These are phyloP conservation scores for Solanum pinnatisectum DNA, from an alignment of 257 asterid genomes.

Conservation along the genomic window DNA sequence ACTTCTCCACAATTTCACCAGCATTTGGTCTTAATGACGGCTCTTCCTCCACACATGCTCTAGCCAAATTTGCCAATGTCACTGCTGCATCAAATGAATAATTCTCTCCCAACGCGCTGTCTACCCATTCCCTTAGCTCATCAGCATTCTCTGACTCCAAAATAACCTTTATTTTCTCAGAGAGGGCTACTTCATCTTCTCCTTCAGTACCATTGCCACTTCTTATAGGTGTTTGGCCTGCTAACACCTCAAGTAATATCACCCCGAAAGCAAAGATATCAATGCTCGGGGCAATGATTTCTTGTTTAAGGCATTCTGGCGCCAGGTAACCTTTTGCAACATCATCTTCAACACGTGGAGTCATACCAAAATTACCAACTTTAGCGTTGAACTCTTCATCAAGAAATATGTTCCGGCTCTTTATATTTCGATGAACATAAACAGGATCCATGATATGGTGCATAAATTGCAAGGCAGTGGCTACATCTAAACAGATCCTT, in stretches of 20 bases:
- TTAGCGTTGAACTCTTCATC: slow-evolving; percentile 68
- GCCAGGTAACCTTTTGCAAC: slow-evolving; percentile 37
- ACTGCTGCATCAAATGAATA: slow-evolving; percentile 56
- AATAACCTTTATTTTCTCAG: slow-evolving; percentile 37
- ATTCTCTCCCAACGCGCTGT: slow-evolving; percentile 55
- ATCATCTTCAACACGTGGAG: slow-evolving; percentile 16
- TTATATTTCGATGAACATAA: slow-evolving; percentile 49
- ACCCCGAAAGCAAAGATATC: slow-evolving; percentile 74
- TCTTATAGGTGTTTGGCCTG: slow-evolving; percentile 40
- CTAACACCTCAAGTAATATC: slow-evolving; percentile 59
- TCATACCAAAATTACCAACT: slow-evolving; percentile 67
- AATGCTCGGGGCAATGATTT: slow-evolving; percentile 18
- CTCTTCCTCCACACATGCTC: slow-evolving; percentile 69
- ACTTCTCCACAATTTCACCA: slow-evolving; percentile 61
- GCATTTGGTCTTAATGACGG: slow-evolving; percentile 56
- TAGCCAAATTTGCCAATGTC: slow-evolving; percentile 54
- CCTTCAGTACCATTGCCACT: slow-evolving; percentile 12
- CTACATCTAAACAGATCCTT: slow-evolving; percentile 56
- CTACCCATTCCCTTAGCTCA: slow-evolving; percentile 63
- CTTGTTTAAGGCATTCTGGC: slow-evolving; percentile 32
- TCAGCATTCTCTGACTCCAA: slow-evolving; percentile 36
- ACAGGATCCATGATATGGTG: slow-evolving; percentile 65
- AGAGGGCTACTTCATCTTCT: slow-evolving; percentile 5
- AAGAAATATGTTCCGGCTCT: slow-evolving; percentile 53
- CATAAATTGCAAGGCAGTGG: slow-evolving; percentile 65